phyloP scores from a whole-genome alignment of 73 alveolate genomes.

The Paramecium pentaurelia region DNA sequence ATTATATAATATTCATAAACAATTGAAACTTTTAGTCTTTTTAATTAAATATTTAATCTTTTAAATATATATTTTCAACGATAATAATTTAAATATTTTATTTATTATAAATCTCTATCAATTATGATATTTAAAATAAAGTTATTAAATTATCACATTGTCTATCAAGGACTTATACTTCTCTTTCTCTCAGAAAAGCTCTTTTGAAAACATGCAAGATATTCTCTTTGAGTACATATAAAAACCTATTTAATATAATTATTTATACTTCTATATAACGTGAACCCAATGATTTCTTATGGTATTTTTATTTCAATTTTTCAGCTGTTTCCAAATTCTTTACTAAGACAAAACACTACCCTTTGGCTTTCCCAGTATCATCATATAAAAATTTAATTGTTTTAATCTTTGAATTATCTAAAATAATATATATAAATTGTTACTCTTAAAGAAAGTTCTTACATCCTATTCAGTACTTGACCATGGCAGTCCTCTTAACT shows the following conservation, averaged over 20 bases:
- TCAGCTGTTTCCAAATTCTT: neutral
- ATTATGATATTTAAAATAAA: neutral
- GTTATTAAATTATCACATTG: neutral
- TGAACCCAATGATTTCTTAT: neutral
- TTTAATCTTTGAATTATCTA: conserved; percentile 10
- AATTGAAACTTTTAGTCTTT: too few species aligned
- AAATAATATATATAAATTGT: neutral
- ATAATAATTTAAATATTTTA: too few species aligned
- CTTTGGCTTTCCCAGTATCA: conserved; percentile 11
- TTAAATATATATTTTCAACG: too few species aligned
- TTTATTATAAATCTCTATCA: neutral
- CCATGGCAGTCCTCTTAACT: conserved; percentile 42
- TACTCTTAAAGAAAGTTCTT: neutral
- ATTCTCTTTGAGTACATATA: neutral
- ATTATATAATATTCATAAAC: too few species aligned
- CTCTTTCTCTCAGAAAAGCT: neutral
- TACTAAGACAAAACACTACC: conserved; percentile 8
- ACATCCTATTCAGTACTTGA: neutral
- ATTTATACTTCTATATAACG: conserved; percentile 15
- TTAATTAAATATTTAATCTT: too few species aligned
- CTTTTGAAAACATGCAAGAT: neutral
- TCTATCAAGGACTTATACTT: neutral
- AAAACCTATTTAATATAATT: neutral
- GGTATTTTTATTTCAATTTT: neutral
- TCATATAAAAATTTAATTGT: neutral